Evolutionary conservation across 208 protist species (phyloP).

Genomic region (Crithidia thermophila): DNA sequence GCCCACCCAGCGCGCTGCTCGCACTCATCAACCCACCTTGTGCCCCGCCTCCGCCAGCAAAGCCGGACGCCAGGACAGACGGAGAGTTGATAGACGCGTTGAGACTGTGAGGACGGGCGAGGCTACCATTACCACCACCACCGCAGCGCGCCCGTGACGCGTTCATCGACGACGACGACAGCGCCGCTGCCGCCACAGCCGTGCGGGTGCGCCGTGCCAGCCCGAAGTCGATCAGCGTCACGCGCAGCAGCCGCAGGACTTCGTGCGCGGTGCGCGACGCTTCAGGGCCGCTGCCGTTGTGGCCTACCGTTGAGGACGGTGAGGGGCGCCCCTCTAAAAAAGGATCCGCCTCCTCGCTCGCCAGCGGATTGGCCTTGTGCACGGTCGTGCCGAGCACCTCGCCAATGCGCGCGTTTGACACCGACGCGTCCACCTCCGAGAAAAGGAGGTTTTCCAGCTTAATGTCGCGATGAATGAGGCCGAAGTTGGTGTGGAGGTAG

Average conservation of each 20-base stretch:
- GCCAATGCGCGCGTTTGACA: constrained; percentile 36
- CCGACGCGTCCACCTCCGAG: constrained; percentile 36
- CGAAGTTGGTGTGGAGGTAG: constrained; percentile 71
- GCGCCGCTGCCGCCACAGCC: too few relatives aligned
- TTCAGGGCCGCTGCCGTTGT: not conserved
- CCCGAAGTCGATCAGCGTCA: constrained; percentile 85
- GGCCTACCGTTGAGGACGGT: not conserved
- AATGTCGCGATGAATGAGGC: constrained; percentile 84
- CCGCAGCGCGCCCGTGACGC: not conserved
- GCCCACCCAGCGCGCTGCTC: too few relatives aligned
- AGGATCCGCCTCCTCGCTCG: not conserved
- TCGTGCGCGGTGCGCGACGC: constrained; percentile 1
- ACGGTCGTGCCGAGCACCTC: constrained; percentile 43
- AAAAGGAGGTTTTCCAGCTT: constrained; percentile 85
- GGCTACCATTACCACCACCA: constrained; percentile 3
- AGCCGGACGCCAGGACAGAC: not conserved
- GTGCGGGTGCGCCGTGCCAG: constrained; percentile 57
- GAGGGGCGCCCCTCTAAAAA: not conserved
- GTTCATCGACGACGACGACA: constrained; percentile 4
- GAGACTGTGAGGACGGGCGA: constrained; percentile 3
- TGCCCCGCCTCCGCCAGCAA: too few relatives aligned
- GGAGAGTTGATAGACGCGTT: constrained; percentile 20
- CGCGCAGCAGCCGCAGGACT: constrained; percentile 46
- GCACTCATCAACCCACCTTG: too few relatives aligned
- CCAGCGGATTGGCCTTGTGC: constrained; percentile 23